Evolutionary conservation across 306 rosid species (phyloP), one percentile per base, ranked within the genome.

Genomic region (Vicia villosa): DNA sequence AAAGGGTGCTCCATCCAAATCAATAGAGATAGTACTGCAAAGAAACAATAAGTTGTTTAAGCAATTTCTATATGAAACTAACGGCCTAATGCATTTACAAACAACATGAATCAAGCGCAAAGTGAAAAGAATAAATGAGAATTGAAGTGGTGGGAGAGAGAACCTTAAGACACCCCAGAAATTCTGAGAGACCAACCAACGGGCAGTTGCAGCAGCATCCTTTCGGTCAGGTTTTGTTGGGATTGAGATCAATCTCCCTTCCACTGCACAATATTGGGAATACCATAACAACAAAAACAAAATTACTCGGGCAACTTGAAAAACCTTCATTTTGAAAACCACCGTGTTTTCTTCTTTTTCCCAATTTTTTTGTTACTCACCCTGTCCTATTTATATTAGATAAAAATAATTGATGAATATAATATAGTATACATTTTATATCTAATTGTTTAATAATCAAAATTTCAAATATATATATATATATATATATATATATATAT

Each of bases 1-100:
- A 78, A 90, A 93, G 26, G 98, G 98, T 10, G 97, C 94, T 71
- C 98, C 98, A 50, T 79, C 89, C 63, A 90, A 76, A 51, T 93
- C 97, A 74, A 75, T 71, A 63, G 98, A 87, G 77, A 90, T 82
- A 7, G 98, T 90, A 63, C 98, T 93, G 91, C 81, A 78, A 76
- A 79, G 64, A 74, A 73, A 68, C 6, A 62, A 20, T n/a, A 11
- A 58, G 43, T 12, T 9, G 37, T 17, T 61, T 17, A 21, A 11
- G 49, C 37, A 36, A 13, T 46, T 26, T 43, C 45, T 37, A 24
- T 8, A 49, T 21, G n/a, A 24, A 24, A 24, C 28, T 24, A 24
- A 24, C 0, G 28, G 28, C 28, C 2, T 24, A 24, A 3, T 1
- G 28, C 28, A 24, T 24, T 0, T 24, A 24, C 10, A 46, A 16